Evolutionary conservation across 108 stramenopile species (phyloP), one percentile per base, ranked within the genome.

Genomic region (Cylindrotheca fusiformis): DNA sequence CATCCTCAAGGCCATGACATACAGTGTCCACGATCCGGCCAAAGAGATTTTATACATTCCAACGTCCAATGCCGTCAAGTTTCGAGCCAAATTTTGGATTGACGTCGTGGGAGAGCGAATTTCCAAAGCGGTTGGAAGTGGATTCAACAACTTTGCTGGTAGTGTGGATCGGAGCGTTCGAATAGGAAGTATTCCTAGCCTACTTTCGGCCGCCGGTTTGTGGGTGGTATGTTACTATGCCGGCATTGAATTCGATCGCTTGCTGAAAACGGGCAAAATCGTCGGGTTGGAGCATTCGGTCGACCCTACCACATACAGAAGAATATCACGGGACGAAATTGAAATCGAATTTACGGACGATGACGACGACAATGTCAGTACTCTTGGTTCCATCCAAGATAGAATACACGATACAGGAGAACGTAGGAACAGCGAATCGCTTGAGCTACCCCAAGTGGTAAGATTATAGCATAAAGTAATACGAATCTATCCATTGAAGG

Each of bases 11-110:
- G 93, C 92, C 17, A 80, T 97, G 83, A 93, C 93, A 28, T 97
- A 95, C 68, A 84, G 86, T 26, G 78, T 97, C 3, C 88, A 95
- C 66, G 96, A 97, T 75, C 96, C 96, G 20, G 67, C 91, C 63
- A 94, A 90, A 60, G 96, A 97, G 64, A 78, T 97, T 32, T 65
- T 97, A 31, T 97, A 95, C 76, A 76, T 93, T 58, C 93, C 93
- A 19, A 97, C 96, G 12, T 86, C 86, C 23, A 85, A 90, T 58
- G 76, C 75, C 26, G 76, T 94, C 54, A 95, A 97, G 63, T 91
- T 93, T 54, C 60, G 78, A 54, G 84, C 87, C 52, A 91, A 91
- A 54, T 89, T 91, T 65, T 95, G 93, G 93, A 91, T 95, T 63
- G 93, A 95, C 68, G 90, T 95, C 1, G 89, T 95, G 4, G 93